Evolutionary conservation across 2,329 filamentous ascomycete genomes (phyloP).

Genomic region (Colletotrichum godetiae): DNA sequence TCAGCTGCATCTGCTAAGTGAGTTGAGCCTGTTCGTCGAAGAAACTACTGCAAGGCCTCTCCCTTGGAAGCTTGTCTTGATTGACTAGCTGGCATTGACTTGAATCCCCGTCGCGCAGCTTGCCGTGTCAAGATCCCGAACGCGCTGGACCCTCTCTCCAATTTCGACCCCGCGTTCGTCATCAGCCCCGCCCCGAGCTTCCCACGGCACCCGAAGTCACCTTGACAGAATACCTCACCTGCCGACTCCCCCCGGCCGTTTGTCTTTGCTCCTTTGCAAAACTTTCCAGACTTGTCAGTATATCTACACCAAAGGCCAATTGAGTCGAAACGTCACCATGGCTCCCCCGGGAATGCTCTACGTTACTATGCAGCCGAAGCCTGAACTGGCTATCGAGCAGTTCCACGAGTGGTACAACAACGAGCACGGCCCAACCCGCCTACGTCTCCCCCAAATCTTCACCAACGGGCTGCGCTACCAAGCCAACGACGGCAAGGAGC

Average conservation of each 20-base stretch:
- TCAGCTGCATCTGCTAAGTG: not conserved
- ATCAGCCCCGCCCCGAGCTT: slow-evolving; percentile 16
- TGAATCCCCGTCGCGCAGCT: not conserved
- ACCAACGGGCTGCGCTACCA: slow-evolving; percentile 83
- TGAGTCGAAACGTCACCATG: slow-evolving; percentile 40
- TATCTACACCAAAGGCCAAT: not conserved
- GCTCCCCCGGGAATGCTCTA: slow-evolving; percentile 77
- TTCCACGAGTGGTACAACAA: slow-evolving; percentile 97
- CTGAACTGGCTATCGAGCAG: slow-evolving; percentile 71
- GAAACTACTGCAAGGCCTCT: not conserved
- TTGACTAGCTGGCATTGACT: not conserved
- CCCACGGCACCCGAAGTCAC: slow-evolving; percentile 6
- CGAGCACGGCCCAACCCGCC: slow-evolving; percentile 85
- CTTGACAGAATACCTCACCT: not conserved
- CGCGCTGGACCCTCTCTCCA: not conserved
- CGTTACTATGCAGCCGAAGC: slow-evolving; percentile 86
- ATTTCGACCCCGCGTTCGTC: slow-evolving; percentile 30
- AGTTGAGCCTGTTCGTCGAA: not conserved
- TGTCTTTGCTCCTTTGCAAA: not conserved
- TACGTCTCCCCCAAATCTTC: slow-evolving; percentile 80
- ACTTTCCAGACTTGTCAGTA: not conserved
- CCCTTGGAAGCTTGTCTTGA: not conserved
- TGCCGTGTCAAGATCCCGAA: slow-evolving; percentile 31
- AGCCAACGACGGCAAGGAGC: slow-evolving; percentile 70
- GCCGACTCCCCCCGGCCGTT: not conserved